Percentiles rank a stretch among this genome's conserved stretches.
These are phyloP conservation scores for Teunomyces aglyptinius DNA, from an alignment of 805 yeast species.

Conservation along the genomic window DNA sequence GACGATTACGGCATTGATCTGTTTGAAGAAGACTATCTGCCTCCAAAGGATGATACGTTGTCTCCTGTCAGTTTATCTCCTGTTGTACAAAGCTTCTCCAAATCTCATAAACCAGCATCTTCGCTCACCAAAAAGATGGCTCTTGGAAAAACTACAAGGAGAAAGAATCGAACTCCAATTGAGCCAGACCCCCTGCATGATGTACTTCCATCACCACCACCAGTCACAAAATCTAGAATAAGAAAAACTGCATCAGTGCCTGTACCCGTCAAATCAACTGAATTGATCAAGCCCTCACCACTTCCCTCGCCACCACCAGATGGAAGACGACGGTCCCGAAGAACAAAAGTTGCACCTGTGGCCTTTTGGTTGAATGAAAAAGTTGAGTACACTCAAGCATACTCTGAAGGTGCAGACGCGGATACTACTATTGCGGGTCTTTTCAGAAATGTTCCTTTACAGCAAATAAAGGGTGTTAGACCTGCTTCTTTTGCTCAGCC, in stretches of 20 bases:
- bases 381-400: slow-evolving; percentile 51
- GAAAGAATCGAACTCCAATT: not conserved
- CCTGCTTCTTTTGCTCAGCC: slow-evolving; percentile 39
- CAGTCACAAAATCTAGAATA: slow-evolving; percentile 10
- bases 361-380: slow-evolving; percentile 85
- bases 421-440: slow-evolving; percentile 39
- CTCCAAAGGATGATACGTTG: slow-evolving; percentile 5
- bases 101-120: slow-evolving; percentile 11
- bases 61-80: slow-evolving; percentile 19
- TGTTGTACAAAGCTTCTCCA: slow-evolving; percentile 3
- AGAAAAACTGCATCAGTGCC: not conserved
- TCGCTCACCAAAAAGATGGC: slow-evolving; percentile 35
- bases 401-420: slow-evolving; percentile 37
- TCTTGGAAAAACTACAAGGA: slow-evolving; percentile 17
- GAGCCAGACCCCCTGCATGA: not conserved
- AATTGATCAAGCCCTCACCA: slow-evolving; percentile 21
- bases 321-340: slow-evolving; percentile 59
- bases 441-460: slow-evolving; percentile 44
- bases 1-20: slow-evolving; percentile 8
- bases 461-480: slow-evolving; percentile 57
- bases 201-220: slow-evolving; percentile 12
- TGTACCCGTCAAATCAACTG: not conserved
- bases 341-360: slow-evolving; percentile 67
- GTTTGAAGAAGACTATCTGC: not conserved
- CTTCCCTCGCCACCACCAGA: slow-evolving; percentile 46